Evolutionary conservation across 2,329 filamentous ascomycete genomes (phyloP), one percentile per base, ranked within the genome.

Genomic region (Verticillium klebahnii): DNA sequence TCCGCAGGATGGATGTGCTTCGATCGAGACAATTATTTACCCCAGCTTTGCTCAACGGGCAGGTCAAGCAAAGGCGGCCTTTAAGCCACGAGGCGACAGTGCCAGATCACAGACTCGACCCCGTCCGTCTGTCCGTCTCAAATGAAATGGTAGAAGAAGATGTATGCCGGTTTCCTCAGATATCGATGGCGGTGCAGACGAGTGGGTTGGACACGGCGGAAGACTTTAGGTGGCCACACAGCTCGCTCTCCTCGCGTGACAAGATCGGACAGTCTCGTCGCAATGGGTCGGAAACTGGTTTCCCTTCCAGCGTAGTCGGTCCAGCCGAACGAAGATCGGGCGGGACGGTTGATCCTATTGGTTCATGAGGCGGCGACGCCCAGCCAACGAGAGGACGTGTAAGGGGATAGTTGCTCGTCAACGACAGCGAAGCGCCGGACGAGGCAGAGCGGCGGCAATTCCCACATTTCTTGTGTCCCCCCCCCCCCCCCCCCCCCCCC

Each of bases 31-130:
- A 50, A 57, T 61, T 61, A 57, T 59, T 32, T 62, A 62, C 62
- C 63, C 62, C 63, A 63, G 61, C 57, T 63, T 60, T 63, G 58
- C 58, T 58, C 60, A 39, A 11, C 45, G n/a, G n/a, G 2, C 45
- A 23, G 45, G n/a, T n/a, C 19, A 50, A 50, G 8, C 45, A 23
- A 23, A n/a, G n/a, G 8, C 45, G 19, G n/a, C 39, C 39, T 19
- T 15, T 17, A 7, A 40, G 37, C 14, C 37, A 40, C 37, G 37
- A 15, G 37, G 14, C 15, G 15, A 40, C 37, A 40, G 37, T 40
- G 14, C 37, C 37, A 40, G 4, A 7, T 17, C 37, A 15, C 37
- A 15, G 5, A 17, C 3, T n/a, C 37, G 14, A n/a, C 15, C 37
- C 14, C 17, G 37, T 40, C 17, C 2, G 2, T 40, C 25, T 29